These are phyloP conservation scores for Trifolium repens DNA, from an alignment of 306 rosid species.

Conservation along the genomic window DNA sequence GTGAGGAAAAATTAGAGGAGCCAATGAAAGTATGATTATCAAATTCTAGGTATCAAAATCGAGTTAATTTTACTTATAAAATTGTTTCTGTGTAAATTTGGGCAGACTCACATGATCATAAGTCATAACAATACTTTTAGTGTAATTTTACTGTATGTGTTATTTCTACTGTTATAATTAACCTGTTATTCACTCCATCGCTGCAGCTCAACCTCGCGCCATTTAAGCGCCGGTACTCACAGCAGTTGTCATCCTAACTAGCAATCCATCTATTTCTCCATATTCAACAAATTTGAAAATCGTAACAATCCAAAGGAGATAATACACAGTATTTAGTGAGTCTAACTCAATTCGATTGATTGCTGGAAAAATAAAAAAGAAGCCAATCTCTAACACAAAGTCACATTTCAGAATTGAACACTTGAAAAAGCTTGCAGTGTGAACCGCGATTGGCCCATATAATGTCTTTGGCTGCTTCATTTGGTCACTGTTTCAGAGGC, in stretches of 20 bases:
- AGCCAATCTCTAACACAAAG: constrained; percentile 48
- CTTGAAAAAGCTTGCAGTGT: constrained; percentile 62
- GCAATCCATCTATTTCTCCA: not conserved
- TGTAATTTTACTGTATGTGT: too few species aligned
- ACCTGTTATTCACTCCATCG: not conserved
- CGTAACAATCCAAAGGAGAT: not conserved
- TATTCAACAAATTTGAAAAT: not conserved
- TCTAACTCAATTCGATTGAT: constrained; percentile 45
- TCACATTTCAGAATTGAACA: constrained; percentile 59
- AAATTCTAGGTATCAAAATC: too few species aligned
- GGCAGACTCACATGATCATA: too few species aligned
- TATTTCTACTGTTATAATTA: too few species aligned
- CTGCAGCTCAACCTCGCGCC: not conserved
- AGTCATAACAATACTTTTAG: too few species aligned
- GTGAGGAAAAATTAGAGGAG: too few species aligned
- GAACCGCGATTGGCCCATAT: constrained; percentile 59
- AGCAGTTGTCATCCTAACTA: not conserved
- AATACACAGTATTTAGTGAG: too few species aligned
- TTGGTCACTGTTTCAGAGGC: constrained; percentile 61
- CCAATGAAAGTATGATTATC: too few species aligned
- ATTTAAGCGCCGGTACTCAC: not conserved
- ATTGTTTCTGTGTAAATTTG: too few species aligned
- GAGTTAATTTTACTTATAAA: too few species aligned
- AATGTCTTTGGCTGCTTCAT: constrained; percentile 73
- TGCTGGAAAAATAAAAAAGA: constrained; percentile 40